Evolutionary conservation across 148 eudicot species (phyloP).

Genomic region (Fagopyrum tataricum): DNA sequence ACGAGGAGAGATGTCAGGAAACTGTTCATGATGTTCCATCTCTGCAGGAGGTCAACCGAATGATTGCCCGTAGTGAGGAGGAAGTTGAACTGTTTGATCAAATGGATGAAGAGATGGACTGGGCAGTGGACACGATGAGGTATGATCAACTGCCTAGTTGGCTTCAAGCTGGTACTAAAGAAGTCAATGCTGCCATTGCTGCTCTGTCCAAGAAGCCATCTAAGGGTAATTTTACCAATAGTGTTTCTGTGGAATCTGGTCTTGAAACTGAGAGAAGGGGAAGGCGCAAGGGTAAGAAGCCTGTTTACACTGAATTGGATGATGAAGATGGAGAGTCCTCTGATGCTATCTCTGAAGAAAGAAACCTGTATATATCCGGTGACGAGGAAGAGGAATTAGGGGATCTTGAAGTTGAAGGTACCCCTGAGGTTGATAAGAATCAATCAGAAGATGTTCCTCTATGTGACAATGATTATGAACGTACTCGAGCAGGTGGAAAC

Average conservation of each 20-base stretch:
- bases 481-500: constrained; percentile 36
- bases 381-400: constrained; percentile 11
- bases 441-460: constrained; percentile 39
- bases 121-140: constrained; percentile 86
- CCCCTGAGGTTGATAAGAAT: constrained; percentile 9
- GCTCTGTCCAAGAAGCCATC: constrained; percentile 77
- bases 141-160: constrained; percentile 91
- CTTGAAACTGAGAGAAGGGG: constrained; percentile 62
- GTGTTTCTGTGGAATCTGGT: constrained; percentile 31
- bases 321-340: constrained; percentile 3
- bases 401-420: constrained; percentile 13
- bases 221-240: constrained; percentile 39
- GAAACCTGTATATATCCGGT: neutral
- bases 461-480: constrained; percentile 46
- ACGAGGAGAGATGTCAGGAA: constrained; percentile 96
- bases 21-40: constrained; percentile 96
- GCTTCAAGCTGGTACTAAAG: constrained; percentile 78
- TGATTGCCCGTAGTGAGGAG: constrained; percentile 97
- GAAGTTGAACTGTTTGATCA: constrained; percentile 97
- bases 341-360: constrained; percentile 15
- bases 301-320: constrained; percentile 44
- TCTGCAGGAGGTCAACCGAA: constrained; percentile 85
- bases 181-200: constrained; percentile 63
- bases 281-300: constrained; percentile 69
- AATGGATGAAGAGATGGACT: constrained; percentile 93